phyloP scores from a whole-genome alignment of 306 rosid species.

The Lotus japonicus region DNA sequence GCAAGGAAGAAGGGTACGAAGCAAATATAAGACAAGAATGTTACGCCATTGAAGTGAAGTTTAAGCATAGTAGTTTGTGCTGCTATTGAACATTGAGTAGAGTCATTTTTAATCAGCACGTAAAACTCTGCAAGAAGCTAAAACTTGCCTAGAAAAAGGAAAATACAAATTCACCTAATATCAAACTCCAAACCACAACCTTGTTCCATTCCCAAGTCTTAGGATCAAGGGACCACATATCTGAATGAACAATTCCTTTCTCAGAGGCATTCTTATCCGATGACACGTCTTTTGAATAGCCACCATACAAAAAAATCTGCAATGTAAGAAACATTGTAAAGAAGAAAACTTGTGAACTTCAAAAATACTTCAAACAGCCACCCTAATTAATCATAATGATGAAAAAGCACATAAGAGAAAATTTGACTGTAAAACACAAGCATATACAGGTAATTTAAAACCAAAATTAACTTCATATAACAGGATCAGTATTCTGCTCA shows the following conservation, averaged over 20 bases:
- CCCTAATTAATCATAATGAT: neutral
- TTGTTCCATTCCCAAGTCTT: slow-evolving; percentile 99
- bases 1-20: neutral
- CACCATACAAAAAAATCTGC: slow-evolving; percentile 93
- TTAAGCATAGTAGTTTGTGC: neutral
- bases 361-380: slow-evolving; percentile 5
- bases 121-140: neutral
- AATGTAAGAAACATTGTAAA: slow-evolving; percentile 24
- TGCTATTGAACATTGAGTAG: neutral
- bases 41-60: neutral
- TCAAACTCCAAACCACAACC: slow-evolving; percentile 45
- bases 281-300: slow-evolving; percentile 91
- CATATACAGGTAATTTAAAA: slow-evolving; percentile 10
- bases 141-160: slow-evolving; percentile 9
- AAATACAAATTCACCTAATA: slow-evolving; percentile 13
- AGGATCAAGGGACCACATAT: slow-evolving; percentile 97
- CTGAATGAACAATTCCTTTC: slow-evolving; percentile 90
- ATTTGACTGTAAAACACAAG: neutral
- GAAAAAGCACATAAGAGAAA: neutral
- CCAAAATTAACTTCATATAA: neutral
- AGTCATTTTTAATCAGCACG: neutral
- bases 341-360: slow-evolving; percentile 5
- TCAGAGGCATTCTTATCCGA: slow-evolving; percentile 69
- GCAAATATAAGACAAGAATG: neutral
- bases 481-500: slow-evolving; percentile 34